phyloP scores from a whole-genome alignment of 1,284 basidiomycete species.

The Mycena citricolor region DNA sequence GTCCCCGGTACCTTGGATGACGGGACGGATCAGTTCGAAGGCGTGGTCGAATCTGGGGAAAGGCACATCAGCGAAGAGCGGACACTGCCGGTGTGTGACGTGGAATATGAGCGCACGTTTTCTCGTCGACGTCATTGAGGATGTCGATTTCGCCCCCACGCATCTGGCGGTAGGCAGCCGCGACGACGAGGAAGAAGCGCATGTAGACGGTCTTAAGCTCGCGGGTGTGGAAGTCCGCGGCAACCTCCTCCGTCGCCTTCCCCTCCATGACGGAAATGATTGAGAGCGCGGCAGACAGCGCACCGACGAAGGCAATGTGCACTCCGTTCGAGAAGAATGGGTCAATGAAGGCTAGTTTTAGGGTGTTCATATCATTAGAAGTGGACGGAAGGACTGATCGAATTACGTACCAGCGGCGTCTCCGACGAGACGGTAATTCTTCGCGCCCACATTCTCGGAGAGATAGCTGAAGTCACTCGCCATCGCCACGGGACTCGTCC shows the following conservation, averaged over 20 bases:
- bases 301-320: conserved; percentile 13
- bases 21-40: conserved; percentile 11
- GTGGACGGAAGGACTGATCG: conserved; percentile 1
- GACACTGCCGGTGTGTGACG: too few relatives aligned
- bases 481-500: conserved; percentile 9
- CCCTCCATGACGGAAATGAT: conserved; percentile 14
- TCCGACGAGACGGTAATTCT: conserved; percentile 12
- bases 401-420: conserved; percentile 11
- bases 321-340: conserved; percentile 13
- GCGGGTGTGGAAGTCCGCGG: conserved; percentile 9
- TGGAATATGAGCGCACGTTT: conserved; percentile 2
- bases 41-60: conserved; percentile 10
- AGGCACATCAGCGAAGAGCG: too few relatives aligned
- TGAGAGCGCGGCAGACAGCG: conserved; percentile 11
- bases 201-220: conserved; percentile 12
- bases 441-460: conserved; percentile 7
- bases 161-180: conserved; percentile 13
- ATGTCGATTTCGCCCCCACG: conserved; percentile 12
- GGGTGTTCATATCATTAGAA: too few relatives aligned
- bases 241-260: conserved; percentile 4
- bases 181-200: conserved; percentile 13
- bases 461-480: conserved; percentile 16
- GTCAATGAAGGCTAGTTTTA: conserved; percentile 15
- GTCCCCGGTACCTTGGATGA: conserved; percentile 15
- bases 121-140: conserved; percentile 15